Conservation (phyloP, 495 filamentous ascomycete species). For the Neurospora intermedia region DNA sequence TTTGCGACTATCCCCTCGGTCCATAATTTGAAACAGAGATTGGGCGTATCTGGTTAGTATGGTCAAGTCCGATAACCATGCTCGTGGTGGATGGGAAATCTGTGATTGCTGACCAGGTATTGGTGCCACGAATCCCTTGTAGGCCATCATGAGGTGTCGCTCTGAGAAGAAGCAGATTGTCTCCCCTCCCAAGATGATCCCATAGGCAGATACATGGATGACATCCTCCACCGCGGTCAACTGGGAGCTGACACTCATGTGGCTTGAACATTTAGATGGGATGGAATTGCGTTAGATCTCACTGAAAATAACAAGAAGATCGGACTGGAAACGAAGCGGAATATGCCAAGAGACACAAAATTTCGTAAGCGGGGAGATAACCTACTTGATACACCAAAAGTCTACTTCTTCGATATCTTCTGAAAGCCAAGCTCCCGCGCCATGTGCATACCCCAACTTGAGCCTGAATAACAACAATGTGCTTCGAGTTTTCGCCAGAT, state of each 20-base stretch:
- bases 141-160: neutral
- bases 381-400: too few species aligned
- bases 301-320: too few species aligned
- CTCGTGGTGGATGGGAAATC: neutral
- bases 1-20: neutral
- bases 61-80: neutral
- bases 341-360: too few species aligned
- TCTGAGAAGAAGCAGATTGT: neutral
- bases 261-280: too few species aligned
- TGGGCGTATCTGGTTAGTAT: neutral
- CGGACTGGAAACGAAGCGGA: too few species aligned
- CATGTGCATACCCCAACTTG: too few species aligned
- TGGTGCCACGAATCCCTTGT: neutral
- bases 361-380: too few species aligned
- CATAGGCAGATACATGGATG: neutral
- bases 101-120: neutral
- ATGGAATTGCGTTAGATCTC: too few species aligned
- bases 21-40: neutral
- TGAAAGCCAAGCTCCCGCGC: too few species aligned
- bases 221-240: neutral
- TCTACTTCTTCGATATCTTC: too few species aligned
- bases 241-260: neutral
- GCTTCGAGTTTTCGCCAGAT: too few species aligned
- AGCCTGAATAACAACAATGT: too few species aligned
- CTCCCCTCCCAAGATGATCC: neutral